Base-by-base conservation (phyloP, 257 asterid species). In the Petrea volubilis region DNA sequence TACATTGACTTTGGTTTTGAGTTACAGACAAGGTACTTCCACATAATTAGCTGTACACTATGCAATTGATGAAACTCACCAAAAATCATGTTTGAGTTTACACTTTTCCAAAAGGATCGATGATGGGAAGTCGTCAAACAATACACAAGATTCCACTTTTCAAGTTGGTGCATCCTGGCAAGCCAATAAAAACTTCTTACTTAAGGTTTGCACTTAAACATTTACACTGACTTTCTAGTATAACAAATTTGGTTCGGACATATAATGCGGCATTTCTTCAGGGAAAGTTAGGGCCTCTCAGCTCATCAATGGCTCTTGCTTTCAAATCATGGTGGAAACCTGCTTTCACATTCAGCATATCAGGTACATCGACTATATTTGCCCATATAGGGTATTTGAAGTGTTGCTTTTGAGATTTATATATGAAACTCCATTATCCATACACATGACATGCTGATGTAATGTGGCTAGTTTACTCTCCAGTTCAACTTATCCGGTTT, bases 321-420 rank as follows among this genome's bases (percentile, higher is more conserved):
- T 89, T 89, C 74, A 89, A 89, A 79, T 89, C 96, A 27, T 89
- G 96, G 96, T 89, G 96, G 96, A 89, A 89, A 74, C 96, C 92
- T 67, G 74, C 94, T 62, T 89, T 89, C 80, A 89, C 94, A 66
- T 70, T 89, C 82, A 89, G 81, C 74, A 46, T 89, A 68, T 87
- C 96, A 83, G 96, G 96, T 89, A 78, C 75, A 65, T 44, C 18
- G n/a, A 23, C 43, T 27, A 1, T 6, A 50, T 20, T 15, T 46
- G 5, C 7, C 52, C 52, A 46, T 46, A 15, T 13, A 46, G 52
- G 18, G 52, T 12, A 41, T 41, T 12, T 13, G 13, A 7, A 7
- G 13, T 7, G 15, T 17, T 18, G 18, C 27, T 0, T 50, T 10
- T 50, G 13, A 20, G 52, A 46, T 40, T 1, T 9, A 46, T 46